Evolutionary conservation across 164 flowering plant genomes (phyloP), one percentile per base, ranked within the genome.

Genomic region (Annona cherimola): DNA sequence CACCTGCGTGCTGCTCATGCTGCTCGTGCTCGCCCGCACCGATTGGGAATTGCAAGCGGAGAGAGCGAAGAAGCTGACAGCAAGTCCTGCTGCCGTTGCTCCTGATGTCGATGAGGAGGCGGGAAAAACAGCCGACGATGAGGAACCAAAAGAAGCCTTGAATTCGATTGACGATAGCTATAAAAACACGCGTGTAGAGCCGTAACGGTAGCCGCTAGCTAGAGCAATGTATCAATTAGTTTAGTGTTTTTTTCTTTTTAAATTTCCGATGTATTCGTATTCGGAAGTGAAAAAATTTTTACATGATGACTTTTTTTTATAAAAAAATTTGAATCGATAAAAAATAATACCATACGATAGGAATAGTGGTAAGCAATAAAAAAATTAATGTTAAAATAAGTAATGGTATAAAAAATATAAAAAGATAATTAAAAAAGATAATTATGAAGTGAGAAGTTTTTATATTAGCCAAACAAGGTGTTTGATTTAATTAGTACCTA

Each of bases 1-100:
- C 2, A 78, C 87, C 2, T 90, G 95, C 63, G 84, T 77, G 8
- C 72, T 83, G 73, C 67, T 87, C 64, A 90, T 90, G 95, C 19
- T 90, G 72, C 4, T 80, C 4, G 84, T 85, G 20, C 41, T 90
- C 76, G 45, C 69, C 41, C 74, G 82, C 26, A 90, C 95, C 1
- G 81, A 90, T 69, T 90, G 95, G 95, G 83, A 72, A 0, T 18
- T 5, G 8, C 76, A 88, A 76, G 87, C 90, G 4, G 70, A 75
- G 70, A 76, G 92, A 61, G 91, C 95, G 0, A 78, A 76, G 72
- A 83, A 76, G 76, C 82, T 87, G 6, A 86, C 86, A 0, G 83
- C 77, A 72, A n/a, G n/a, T n/a, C n/a, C n/a, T n/a, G 57, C 16
- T 50, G 6, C 2, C 14, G 57, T 50, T 50, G 8, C 14, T 50